Evolutionary conservation across 2,329 filamentous ascomycete genomes (phyloP), one percentile per base, ranked within the genome.

Genomic region (Fusarium beomiforme): DNA sequence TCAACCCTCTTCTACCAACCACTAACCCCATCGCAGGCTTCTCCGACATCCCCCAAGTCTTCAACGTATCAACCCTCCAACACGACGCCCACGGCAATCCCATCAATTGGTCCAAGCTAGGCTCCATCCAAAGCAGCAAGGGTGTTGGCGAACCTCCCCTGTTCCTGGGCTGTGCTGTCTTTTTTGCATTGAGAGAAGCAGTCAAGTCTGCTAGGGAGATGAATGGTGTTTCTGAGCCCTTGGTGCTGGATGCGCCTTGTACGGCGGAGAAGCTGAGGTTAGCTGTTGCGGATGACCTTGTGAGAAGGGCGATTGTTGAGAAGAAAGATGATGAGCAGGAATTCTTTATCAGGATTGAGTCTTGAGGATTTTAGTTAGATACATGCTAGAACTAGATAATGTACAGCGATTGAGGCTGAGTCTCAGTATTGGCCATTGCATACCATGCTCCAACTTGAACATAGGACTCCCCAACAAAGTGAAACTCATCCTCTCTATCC

Each of bases 331-430:
- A 53, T 31, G 55, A 58, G 24, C 43, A 58, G 3, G 43, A 51
- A 1, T 58, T 58, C 55, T 51, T 58, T n/a, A 58, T 51, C 3
- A 39, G 55, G 5, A 58, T 58, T 39, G 55, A 58, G 7, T 37
- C 42, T 31, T 57, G 17, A 37, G n/a, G 17, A n/a, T n/a, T n/a
- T n/a, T 6, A 23, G 6, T 5, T 12, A 59, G 10, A 42, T 8
- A 6, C n/a, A 26, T 13, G 13, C 1, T 3, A 4, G 16, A 12
- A n/a, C 10, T 29, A 59, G n/a, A 59, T 11, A 0, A 59, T 59
- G 4, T 42, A 33, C 3, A 59, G 1, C 17, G 23, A 0, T 7
- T 36, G 23, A 16, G 39, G 36, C 13, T 26, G 12, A 6, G 16
- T 26, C 1, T 53, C 19, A 0, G 21, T 14, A 1, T 3, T 19